A percentile compares a stretch with the other conserved stretches of the same genome.
phyloP scores from a whole-genome alignment of 495 filamentous ascomycete genomes.

The Penicillium bovifimosum region DNA sequence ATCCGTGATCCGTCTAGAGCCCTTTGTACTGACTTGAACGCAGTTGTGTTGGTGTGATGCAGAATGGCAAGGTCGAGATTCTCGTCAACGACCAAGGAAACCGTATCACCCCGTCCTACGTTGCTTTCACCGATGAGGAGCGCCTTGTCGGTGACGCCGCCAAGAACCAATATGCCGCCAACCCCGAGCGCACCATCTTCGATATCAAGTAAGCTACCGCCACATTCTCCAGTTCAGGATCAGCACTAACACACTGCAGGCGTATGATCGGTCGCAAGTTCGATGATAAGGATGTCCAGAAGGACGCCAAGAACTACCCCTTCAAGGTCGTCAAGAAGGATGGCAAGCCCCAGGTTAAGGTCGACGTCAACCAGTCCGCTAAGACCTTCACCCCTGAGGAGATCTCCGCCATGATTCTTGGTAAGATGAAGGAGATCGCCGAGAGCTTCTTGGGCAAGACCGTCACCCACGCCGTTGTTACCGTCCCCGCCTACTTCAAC shows the following conservation, averaged over 20 bases:
- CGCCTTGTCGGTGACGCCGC: constrained; percentile 96
- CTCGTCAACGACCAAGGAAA: constrained; percentile 97
- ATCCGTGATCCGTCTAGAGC: not conserved
- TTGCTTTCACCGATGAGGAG: constrained; percentile 97
- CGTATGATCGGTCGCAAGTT: constrained; percentile 89
- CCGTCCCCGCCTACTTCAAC: constrained; percentile 98
- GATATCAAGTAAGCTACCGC: constrained; percentile 73
- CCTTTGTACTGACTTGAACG: constrained; percentile 13
- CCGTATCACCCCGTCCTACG: constrained; percentile 97
- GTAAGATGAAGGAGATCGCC: constrained; percentile 97
- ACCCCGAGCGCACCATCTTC: constrained; percentile 83
- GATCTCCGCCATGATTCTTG: constrained; percentile 79
- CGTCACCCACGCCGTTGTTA: constrained; percentile 95
- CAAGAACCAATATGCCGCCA: constrained; percentile 97
- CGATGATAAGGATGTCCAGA: constrained; percentile 77
- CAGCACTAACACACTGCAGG: constrained; percentile 42
- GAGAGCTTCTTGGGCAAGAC: constrained; percentile 91
- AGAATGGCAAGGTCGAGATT: constrained; percentile 96
- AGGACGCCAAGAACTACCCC: constrained; percentile 84
- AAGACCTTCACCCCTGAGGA: constrained; percentile 84
- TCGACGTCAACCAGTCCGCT: constrained; percentile 65
- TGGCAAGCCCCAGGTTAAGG: constrained; percentile 74
- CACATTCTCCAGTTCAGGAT: no score
- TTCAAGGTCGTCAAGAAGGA: constrained; percentile 79
- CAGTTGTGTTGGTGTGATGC: constrained; percentile 95